Percentiles rank a stretch among this genome's conserved stretches.
These are phyloP conservation scores for Triangularia verruculosa DNA, from an alignment of 2,329 filamentous ascomycete genomes.

Conservation along the genomic window DNA sequence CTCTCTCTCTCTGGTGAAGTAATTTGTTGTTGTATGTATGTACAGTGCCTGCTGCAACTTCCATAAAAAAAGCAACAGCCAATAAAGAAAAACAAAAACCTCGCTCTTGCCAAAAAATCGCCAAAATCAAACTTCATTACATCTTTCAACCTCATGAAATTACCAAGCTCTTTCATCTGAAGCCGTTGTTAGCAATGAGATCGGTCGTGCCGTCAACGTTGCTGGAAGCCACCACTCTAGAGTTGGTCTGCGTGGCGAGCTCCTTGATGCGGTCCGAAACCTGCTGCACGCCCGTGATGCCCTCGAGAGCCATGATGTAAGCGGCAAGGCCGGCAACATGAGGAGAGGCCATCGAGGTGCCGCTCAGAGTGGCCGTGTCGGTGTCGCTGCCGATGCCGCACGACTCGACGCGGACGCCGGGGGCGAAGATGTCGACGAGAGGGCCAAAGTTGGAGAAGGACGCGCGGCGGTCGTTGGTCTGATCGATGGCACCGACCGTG, in stretches of 20 bases:
- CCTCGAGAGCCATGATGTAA: slow-evolving; percentile 61
- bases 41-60: slow-evolving; percentile 9
- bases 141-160: too few relatives aligned
- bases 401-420: slow-evolving; percentile 53
- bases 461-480: slow-evolving; percentile 46
- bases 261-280: slow-evolving; percentile 50
- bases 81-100: neutral
- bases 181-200: slow-evolving; percentile 57
- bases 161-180: neutral
- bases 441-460: slow-evolving; percentile 58
- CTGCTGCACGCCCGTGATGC: slow-evolving; percentile 42
- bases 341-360: slow-evolving; percentile 64
- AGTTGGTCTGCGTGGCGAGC: slow-evolving; percentile 48
- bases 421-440: slow-evolving; percentile 53
- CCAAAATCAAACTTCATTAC: too few relatives aligned
- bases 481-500: slow-evolving; percentile 59
- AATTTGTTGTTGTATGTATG: slow-evolving; percentile 6
- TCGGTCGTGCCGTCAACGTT: slow-evolving; percentile 47
- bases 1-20: neutral
- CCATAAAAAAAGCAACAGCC: neutral
- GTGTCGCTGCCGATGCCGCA: slow-evolving; percentile 50
- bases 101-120: neutral
- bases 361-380: slow-evolving; percentile 45
- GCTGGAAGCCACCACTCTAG: slow-evolving; percentile 36
- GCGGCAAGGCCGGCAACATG: slow-evolving; percentile 66